Percentiles rank a stretch among this genome's conserved stretches.
Conservation (phyloP, 495 filamentous ascomycete genomes). For the Physcia stellaris region DNA sequence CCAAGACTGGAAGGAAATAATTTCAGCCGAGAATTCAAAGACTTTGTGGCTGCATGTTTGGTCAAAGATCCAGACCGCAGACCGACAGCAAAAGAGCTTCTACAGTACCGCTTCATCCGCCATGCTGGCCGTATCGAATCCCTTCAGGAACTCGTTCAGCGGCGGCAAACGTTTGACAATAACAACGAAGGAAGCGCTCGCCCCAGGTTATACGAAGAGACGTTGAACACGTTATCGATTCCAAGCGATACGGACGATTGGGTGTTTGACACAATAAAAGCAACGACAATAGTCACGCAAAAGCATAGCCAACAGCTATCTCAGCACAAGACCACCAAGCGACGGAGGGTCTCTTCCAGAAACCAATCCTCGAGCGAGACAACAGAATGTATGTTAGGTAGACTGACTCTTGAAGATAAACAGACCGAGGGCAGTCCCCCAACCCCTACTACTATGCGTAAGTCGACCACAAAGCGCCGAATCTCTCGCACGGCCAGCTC, state of each 20-base stretch:
- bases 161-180: constrained; percentile 67
- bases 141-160: constrained; percentile 74
- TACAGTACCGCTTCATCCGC: constrained; percentile 79
- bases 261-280: constrained; percentile 96
- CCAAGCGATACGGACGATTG: constrained; percentile 70
- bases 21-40: constrained; percentile 83
- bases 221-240: constrained; percentile 57
- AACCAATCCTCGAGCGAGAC: constrained; percentile 11
- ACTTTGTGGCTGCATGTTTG: constrained; percentile 80
- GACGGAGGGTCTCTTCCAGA: constrained; percentile 8
- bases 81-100: constrained; percentile 75
- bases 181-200: constrained; percentile 44
- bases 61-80: constrained; percentile 78
- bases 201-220: constrained; percentile 82
- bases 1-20: constrained; percentile 71
- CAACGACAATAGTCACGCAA: constrained; percentile 32
- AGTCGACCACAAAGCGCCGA: constrained; percentile 39
- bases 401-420: constrained; percentile 26
- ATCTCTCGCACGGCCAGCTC: constrained; percentile 18
- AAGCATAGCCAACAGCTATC: constrained; percentile 25
- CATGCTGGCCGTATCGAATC: constrained; percentile 73
- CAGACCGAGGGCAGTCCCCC: constrained; percentile 25
- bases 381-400: constrained; percentile 28
- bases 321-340: constrained; percentile 20
- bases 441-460: constrained; percentile 33